Evolutionary conservation across 176 grass and related monocot genomes (phyloP).

Genomic region (Oryza glaberrima): DNA sequence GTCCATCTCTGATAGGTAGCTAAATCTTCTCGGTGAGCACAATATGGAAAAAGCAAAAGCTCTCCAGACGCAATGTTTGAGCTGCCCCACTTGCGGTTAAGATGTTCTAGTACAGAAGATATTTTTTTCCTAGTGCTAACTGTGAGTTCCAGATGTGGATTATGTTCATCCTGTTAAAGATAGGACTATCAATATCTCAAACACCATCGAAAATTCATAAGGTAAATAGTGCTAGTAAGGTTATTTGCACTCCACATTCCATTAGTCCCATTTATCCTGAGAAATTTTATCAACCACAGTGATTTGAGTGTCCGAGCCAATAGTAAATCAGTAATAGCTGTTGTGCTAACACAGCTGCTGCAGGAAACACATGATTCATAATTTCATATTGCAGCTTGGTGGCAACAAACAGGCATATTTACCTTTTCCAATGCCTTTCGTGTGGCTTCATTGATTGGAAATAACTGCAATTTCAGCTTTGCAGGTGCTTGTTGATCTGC

Average conservation of each 20-base stretch:
- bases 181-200: slow-evolving; percentile 18
- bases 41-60: slow-evolving; percentile 85
- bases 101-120: slow-evolving; percentile 94
- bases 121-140: slow-evolving; percentile 94
- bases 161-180: slow-evolving; percentile 77
- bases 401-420: slow-evolving; percentile 36
- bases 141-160: slow-evolving; percentile 95
- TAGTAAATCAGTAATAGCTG: slow-evolving; percentile 32
- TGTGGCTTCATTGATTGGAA: slow-evolving; percentile 95
- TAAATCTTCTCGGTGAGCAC: slow-evolving; percentile 75
- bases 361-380: slow-evolving; percentile 6
- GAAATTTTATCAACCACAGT: slow-evolving; percentile 13
- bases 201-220: slow-evolving; percentile 19
- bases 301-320: slow-evolving; percentile 3
- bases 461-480: slow-evolving; percentile 93
- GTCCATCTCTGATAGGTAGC: slow-evolving; percentile 79
- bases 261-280: slow-evolving; percentile 31
- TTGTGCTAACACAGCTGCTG: neutral
- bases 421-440: slow-evolving; percentile 91
- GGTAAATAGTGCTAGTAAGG: neutral
- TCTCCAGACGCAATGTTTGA: slow-evolving; percentile 77
- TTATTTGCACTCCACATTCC: slow-evolving; percentile 2
- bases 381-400: slow-evolving; percentile 23
- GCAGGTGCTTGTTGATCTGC: slow-evolving; percentile 55
- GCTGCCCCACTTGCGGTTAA: slow-evolving; percentile 92